Percentiles rank a stretch among this genome's conserved stretches.
These are phyloP conservation scores for Diversispora epigaea DNA, from an alignment of 192 early-diverging fungal species.

Conservation along the genomic window DNA sequence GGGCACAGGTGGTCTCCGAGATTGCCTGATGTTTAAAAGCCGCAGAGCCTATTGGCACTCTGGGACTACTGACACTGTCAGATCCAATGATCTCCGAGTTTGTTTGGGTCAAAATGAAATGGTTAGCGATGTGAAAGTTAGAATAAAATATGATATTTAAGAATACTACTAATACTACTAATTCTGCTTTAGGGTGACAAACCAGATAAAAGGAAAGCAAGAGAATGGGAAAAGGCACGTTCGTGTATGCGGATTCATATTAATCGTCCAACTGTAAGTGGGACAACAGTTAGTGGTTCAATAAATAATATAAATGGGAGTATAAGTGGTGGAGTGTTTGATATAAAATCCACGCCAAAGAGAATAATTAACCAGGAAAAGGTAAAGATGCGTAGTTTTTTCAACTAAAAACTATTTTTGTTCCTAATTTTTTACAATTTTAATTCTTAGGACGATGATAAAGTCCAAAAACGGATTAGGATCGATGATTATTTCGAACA, in stretches of 20 bases:
- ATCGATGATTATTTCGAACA: not conserved
- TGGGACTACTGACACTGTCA: conserved; percentile 14
- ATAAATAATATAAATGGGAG: conserved; percentile 20
- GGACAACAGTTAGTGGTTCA: not conserved
- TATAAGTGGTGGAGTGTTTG: conserved; percentile 5
- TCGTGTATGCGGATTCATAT: conserved; percentile 4
- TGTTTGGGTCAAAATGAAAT: conserved; percentile 19
- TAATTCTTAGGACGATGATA: conserved; percentile 17
- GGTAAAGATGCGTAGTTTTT: conserved; percentile 17
- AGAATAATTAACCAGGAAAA: conserved; percentile 16
- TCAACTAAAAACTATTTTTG: conserved; percentile 25
- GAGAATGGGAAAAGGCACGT: conserved; percentile 13
- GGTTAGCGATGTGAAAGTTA: too few species aligned
- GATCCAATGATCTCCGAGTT: conserved; percentile 11
- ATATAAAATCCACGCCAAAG: conserved; percentile 1
- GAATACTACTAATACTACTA: conserved; percentile 1
- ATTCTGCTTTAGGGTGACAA: not conserved
- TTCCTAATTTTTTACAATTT: conserved; percentile 25
- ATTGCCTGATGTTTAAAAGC: conserved; percentile 21
- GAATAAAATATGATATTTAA: not conserved
- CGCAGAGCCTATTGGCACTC: not conserved
- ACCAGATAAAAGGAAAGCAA: not conserved
- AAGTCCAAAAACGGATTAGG: conserved; percentile 7
- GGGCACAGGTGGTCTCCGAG: not conserved
- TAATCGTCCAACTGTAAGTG: not conserved